phyloP scores from a whole-genome alignment of 441 rosid species.

The Croton laevigatus region DNA sequence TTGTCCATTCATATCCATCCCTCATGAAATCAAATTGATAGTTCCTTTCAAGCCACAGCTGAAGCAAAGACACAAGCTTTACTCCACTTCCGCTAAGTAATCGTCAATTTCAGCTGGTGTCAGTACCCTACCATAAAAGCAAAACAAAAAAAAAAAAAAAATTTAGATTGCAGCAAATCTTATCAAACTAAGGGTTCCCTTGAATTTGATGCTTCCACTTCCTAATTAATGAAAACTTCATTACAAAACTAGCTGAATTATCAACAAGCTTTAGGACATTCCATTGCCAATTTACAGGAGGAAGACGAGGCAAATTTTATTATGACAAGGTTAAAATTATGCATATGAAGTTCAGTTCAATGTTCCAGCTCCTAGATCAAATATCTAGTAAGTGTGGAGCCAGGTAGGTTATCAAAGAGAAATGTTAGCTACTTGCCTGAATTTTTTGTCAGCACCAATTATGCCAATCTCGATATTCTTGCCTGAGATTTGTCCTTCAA shows the following conservation, averaged over 20 bases:
- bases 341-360: too few species aligned
- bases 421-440: constrained; percentile 48
- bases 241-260: background rate
- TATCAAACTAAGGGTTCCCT: background rate
- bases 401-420: background rate
- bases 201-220: too few species aligned
- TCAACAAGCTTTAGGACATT: background rate
- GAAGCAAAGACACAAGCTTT: constrained; percentile 5
- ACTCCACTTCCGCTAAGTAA: constrained; percentile 79
- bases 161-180: background rate
- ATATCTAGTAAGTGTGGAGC: background rate
- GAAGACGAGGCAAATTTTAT: background rate
- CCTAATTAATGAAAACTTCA: too few species aligned
- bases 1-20: background rate
- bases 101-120: constrained; percentile 80
- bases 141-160: background rate
- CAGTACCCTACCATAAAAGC: constrained; percentile 48
- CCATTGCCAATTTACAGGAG: background rate
- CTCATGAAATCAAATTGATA: background rate
- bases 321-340: background rate
- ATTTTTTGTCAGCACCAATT: constrained; percentile 80
- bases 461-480: constrained; percentile 97
- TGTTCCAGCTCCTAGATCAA: background rate
- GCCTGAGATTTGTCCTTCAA: constrained; percentile 95
- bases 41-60: constrained; percentile 2